These are phyloP conservation scores for Musa acuminata DNA, from an alignment of 176 grass and related monocot species.

Conservation along the genomic window DNA sequence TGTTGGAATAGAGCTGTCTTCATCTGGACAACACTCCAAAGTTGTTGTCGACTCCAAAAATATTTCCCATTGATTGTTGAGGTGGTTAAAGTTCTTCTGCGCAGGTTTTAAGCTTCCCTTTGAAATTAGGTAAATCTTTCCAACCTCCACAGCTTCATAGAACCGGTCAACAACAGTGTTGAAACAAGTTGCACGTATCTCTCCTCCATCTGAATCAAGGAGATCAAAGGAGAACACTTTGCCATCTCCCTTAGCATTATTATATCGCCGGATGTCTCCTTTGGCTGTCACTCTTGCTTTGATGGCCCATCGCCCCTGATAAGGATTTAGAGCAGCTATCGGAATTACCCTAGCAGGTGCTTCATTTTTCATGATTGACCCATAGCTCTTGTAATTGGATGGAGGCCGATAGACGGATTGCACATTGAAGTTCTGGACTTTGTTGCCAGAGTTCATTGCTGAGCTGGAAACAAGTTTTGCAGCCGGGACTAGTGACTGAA, in stretches of 20 bases:
- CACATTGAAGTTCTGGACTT: constrained; percentile 34
- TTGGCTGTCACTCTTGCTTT: constrained; percentile 91
- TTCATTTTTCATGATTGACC: constrained; percentile 83
- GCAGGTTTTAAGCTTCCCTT: constrained; percentile 77
- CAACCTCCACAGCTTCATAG: constrained; percentile 74
- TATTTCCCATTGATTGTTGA: constrained; percentile 93
- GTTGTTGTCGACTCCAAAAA: constrained; percentile 64
- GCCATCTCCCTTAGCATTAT: constrained; percentile 89
- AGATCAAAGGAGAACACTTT: constrained; percentile 96
- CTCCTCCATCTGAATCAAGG: constrained; percentile 84
- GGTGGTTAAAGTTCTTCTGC: constrained; percentile 83
- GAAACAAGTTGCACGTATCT: constrained; percentile 86
- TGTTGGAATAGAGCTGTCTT: constrained; percentile 64
- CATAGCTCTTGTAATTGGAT: constrained; percentile 67
- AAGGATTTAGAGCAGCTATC: constrained; percentile 77
- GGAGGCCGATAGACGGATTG: constrained; percentile 64
- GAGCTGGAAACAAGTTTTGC: constrained; percentile 29
- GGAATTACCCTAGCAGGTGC: constrained; percentile 84
- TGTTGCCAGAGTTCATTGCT: constrained; percentile 23
- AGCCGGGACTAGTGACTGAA: constrained; percentile 22
- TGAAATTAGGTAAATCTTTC: constrained; percentile 87
- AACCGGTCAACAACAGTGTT: constrained; percentile 68
- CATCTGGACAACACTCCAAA: constrained; percentile 66
- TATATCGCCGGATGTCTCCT: constrained; percentile 73
- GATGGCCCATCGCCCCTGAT: constrained; percentile 87